Base-by-base conservation (phyloP, 495 filamentous ascomycete genomes). In the Pyrenula aspistea region DNA sequence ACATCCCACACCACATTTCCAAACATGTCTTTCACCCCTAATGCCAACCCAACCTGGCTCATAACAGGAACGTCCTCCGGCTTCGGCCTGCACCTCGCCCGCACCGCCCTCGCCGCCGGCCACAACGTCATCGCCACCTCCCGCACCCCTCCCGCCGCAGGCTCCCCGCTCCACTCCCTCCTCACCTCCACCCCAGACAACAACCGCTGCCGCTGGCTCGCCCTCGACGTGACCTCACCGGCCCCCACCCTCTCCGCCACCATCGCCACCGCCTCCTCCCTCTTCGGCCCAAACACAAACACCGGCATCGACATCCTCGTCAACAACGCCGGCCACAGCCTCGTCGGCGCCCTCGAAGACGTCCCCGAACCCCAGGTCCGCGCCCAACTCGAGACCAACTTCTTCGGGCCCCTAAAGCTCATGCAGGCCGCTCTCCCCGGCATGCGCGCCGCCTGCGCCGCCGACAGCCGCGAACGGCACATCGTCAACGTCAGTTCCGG, bases 41-140 rank as follows among this genome's bases (percentile, higher is more conserved):
- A n/a, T n/a, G n/a, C n/a, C n/a, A n/a, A 42, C 57, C 50, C 63
- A 59, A 50, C 67, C 48, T 79, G 73, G 71, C 66, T 80, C 51
- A 72, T 81, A 49, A 80, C 77, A 0, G 77, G 74, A n/a, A 69
- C 65, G 57, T 71, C 68, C 48, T 73, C 71, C 12, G 74, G 77
- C 4, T 73, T 80, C 48, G 76, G 76, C 12, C 71, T 66, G 42
- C 56, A 65, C 23, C 65, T 77, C 12, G 70, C 69, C 15, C 62
- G 64, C 15, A 67, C 68, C 2, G 68, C 76, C 25, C 67, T 76
- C 12, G 61, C 69, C 8, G 68, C 72, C 22, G 80, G 79, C 1
- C 76, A 82, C 65, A 66, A 63, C 53, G 77, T 78, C 51, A 75
- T 83, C 56, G 78, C 78, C 8, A 76, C 76, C 10, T 74, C 74